Conservation (phyloP, 208 protist genomes). For the Jaenimonas drosophilae region DNA sequence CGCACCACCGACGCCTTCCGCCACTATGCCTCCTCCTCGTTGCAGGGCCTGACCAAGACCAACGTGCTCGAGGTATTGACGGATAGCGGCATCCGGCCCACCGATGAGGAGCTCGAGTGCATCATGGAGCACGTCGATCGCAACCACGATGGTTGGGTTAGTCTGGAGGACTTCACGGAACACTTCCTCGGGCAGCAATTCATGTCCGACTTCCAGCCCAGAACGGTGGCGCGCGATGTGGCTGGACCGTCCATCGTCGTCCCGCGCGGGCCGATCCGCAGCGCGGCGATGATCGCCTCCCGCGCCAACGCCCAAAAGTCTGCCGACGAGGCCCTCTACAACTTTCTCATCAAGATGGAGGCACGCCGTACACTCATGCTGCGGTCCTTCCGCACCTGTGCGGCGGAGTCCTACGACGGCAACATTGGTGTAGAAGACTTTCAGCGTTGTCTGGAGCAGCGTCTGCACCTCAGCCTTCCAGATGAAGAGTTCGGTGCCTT, state of each 20-base stretch:
- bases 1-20: constrained; percentile 70
- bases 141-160: constrained; percentile 72
- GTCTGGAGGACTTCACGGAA: constrained; percentile 74
- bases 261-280: constrained; percentile 28
- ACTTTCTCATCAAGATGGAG: constrained; percentile 60
- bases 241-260: constrained; percentile 14
- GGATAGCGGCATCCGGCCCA: constrained; percentile 35
- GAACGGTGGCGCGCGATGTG: too few species aligned
- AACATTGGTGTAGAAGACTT: constrained; percentile 73
- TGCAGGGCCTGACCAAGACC: constrained; percentile 36
- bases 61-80: constrained; percentile 54
- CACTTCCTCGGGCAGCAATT: constrained; percentile 73
- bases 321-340: constrained; percentile 49
- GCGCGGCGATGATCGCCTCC: constrained; percentile 21
- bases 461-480: constrained; percentile 52
- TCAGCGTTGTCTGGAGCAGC: constrained; percentile 28
- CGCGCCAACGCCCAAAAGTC: constrained; percentile 17
- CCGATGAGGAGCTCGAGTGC: constrained; percentile 27
- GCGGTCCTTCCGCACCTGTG: constrained; percentile 40
- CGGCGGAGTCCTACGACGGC: constrained; percentile 64
- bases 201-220: constrained; percentile 59
- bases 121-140: constrained; percentile 61
- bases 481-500: constrained; percentile 65
- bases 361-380: constrained; percentile 70
- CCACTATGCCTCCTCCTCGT: constrained; percentile 51